Evolutionary conservation across 2,329 filamentous ascomycete genomes (phyloP).

Genomic region (Aspergillus awamori): DNA sequence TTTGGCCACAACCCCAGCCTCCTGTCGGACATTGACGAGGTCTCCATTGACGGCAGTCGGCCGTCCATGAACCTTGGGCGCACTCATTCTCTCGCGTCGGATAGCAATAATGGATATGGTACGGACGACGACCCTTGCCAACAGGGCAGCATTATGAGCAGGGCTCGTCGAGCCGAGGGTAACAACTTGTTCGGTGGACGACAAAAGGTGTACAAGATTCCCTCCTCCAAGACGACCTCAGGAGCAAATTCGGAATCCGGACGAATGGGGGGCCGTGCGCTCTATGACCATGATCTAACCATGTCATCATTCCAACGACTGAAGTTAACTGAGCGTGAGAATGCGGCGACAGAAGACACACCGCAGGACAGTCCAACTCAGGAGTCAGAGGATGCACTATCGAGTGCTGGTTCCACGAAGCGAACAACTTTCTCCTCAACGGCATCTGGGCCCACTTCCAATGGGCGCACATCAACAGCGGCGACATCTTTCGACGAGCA

Average conservation of each 20-base stretch:
- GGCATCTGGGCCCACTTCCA: slow-evolving; percentile 69
- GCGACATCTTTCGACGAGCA: slow-evolving; percentile 88
- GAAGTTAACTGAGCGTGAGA: slow-evolving; percentile 57
- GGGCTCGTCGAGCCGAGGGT: slow-evolving; percentile 80
- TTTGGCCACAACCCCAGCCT: slow-evolving; percentile 64
- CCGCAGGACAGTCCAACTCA: slow-evolving; percentile 42
- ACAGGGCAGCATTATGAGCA: slow-evolving; percentile 75
- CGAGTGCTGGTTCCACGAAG: slow-evolving; percentile 70
- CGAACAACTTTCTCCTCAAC: slow-evolving; percentile 85
- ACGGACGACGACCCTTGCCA: slow-evolving; percentile 67
- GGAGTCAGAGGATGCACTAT: slow-evolving; percentile 51
- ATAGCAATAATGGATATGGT: slow-evolving; percentile 60
- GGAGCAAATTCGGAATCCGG: slow-evolving; percentile 41
- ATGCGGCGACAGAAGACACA: slow-evolving; percentile 46
- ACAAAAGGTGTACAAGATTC: slow-evolving; percentile 92
- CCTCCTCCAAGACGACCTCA: slow-evolving; percentile 51
- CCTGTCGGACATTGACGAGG: slow-evolving; percentile 86
- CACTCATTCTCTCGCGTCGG: slow-evolving; percentile 66
- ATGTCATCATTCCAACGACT: slow-evolving; percentile 82
- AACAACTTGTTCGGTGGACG: slow-evolving; percentile 93
- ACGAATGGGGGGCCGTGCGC: slow-evolving; percentile 63
- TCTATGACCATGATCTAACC: slow-evolving; percentile 87
- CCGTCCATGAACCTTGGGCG: slow-evolving; percentile 64
- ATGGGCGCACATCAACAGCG: slow-evolving; percentile 77
- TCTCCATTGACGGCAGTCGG: slow-evolving; percentile 70